Evolutionary conservation across 176 grass and related monocot genomes (phyloP).

Genomic region (Musa schizocarpa): DNA sequence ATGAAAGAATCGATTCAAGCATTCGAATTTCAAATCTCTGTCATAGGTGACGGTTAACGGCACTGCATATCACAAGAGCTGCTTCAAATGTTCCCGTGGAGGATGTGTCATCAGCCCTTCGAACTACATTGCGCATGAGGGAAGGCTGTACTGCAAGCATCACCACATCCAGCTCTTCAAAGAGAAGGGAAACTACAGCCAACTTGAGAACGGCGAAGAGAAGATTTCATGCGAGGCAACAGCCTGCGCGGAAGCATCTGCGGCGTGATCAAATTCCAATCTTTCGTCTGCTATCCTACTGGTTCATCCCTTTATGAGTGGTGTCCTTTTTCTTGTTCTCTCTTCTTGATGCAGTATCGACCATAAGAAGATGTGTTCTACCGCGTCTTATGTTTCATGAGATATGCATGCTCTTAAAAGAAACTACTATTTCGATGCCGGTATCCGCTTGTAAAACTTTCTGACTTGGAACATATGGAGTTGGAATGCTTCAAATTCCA

Average conservation of each 20-base stretch:
- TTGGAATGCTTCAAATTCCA: not conserved
- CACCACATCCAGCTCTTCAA: conserved; percentile 89
- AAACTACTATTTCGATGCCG: no score
- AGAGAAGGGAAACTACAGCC: conserved; percentile 94
- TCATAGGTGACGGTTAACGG: conserved; percentile 73
- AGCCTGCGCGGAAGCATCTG: not conserved
- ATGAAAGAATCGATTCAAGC: no score
- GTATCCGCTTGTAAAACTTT: no score
- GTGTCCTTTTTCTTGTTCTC: no score
- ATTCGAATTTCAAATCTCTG: not conserved
- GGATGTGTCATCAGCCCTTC: conserved; percentile 98
- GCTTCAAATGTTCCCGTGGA: conserved; percentile 96
- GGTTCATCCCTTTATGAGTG: no score
- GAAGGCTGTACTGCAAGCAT: conserved; percentile 96
- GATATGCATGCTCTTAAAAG: no score
- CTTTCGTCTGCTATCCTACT: not conserved
- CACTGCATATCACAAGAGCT: conserved; percentile 85
- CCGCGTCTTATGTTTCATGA: no score
- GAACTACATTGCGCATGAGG: conserved; percentile 90
- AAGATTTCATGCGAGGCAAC: conserved; percentile 28
- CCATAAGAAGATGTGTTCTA: no score
- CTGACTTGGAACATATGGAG: not conserved
- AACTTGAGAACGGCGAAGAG: conserved; percentile 65
- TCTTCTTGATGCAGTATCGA: no score
- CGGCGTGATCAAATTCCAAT: not conserved